A percentile compares a stretch with the other conserved stretches of the same genome.
phyloP scores from a whole-genome alignment of 1,139 yeast species.

The Diutina catenulata region DNA sequence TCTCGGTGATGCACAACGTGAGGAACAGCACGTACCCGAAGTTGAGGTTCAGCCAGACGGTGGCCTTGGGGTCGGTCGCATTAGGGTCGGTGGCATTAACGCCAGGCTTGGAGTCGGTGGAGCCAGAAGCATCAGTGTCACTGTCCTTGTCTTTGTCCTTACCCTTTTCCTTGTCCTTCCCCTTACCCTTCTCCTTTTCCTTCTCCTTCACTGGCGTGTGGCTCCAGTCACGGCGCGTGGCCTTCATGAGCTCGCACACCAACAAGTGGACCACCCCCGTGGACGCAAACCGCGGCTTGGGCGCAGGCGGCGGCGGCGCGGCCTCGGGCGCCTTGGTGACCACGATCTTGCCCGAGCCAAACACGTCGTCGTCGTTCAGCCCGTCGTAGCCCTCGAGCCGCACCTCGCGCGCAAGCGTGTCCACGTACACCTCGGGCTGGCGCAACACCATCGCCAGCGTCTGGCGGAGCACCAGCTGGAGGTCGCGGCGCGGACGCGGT shows the following conservation, averaged over 20 bases:
- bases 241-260: constrained; percentile 51
- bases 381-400: constrained; percentile 1
- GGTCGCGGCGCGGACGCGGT: not conserved
- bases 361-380: not conserved
- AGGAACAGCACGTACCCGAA: constrained; percentile 61
- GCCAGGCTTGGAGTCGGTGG: too few relatives aligned
- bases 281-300: constrained; percentile 10
- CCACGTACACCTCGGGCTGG: not conserved
- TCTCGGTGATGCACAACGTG: constrained; percentile 56
- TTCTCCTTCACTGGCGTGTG: constrained; percentile 11
- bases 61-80: not conserved
- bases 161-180: too few relatives aligned
- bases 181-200: constrained; percentile 16
- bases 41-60: constrained; percentile 22
- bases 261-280: constrained; percentile 55
- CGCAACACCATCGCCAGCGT: constrained; percentile 5
- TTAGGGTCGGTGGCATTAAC: not conserved
- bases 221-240: constrained; percentile 36
- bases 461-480: not conserved
- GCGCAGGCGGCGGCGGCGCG: not conserved
- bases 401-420: not conserved
- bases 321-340: not conserved
- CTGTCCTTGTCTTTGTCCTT: too few relatives aligned
- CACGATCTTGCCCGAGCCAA: not conserved
- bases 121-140: too few relatives aligned